phyloP scores from a whole-genome alignment of 352 stramenopile genomes.

The Globisporangium mamillatum region DNA sequence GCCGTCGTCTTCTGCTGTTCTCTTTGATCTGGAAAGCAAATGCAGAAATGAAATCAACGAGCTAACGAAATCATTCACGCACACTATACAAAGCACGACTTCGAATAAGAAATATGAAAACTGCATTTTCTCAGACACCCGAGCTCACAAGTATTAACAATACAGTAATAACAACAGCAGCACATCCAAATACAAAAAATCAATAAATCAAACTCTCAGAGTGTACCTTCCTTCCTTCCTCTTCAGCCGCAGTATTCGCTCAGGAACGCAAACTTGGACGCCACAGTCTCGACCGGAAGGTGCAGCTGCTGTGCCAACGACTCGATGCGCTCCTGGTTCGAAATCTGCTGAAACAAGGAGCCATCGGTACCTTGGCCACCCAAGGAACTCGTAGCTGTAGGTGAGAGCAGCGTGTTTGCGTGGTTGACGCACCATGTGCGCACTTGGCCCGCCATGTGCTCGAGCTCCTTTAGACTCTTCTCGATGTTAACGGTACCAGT shows the following conservation, averaged over 20 bases:
- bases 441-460: conserved; percentile 46
- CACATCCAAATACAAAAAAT: background rate
- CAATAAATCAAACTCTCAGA: background rate
- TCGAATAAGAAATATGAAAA: background rate
- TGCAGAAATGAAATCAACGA: background rate
- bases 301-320: conserved; percentile 47
- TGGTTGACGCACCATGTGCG: conserved; percentile 56
- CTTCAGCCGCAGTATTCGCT: conserved; percentile 27
- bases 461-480: conserved; percentile 38
- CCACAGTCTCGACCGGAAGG: conserved; percentile 49
- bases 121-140: background rate
- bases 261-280: conserved; percentile 55
- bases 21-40: background rate
- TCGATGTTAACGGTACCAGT: conserved; percentile 18
- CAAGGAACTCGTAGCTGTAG: conserved; percentile 7
- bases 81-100: background rate
- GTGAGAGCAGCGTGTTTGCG: conserved; percentile 31
- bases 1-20: background rate
- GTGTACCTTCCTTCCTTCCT: background rate
- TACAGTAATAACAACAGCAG: background rate
- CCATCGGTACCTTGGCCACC: background rate
- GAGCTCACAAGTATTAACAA: background rate
- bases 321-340: conserved; percentile 32
- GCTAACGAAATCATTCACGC: background rate
- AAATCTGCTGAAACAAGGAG: conserved; percentile 24